Base-by-base conservation (phyloP, 768 basidiomycete genomes). In the Pleurotus sapidus region DNA sequence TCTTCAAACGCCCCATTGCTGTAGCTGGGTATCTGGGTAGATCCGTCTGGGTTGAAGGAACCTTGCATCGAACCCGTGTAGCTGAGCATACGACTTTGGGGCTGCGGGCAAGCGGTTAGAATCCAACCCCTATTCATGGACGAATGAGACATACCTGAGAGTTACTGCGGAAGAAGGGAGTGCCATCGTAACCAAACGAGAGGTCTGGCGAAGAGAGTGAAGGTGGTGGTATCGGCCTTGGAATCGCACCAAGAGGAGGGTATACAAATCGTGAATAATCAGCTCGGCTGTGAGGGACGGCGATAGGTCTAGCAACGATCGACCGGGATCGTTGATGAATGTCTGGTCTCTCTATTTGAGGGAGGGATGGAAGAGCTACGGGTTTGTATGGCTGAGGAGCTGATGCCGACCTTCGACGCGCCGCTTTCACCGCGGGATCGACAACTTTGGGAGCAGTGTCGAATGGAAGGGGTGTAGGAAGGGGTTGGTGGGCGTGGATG, bases 381-480 rank as follows among this genome's bases (percentile, higher is more conserved):
- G 51, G 51, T 23, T 54, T 54, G 51, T 40, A 54, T 17, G 51
- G 65, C 58, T 59, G 62, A 47, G 74, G 74, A 15, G 72, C 68
- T n/a, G 72, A 75, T 2, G 68, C 61, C 8, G 69, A 70, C 42
- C 70, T 64, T 38, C 70, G 71, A 42, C 68, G 68, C n/a, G 60
- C 59, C 14, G 65, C 57, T 49, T 66, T 64, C 24, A 65, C 51
- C 15, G 50, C 48, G 51, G 60, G 60, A 50, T 60, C 63, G 49
- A 59, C 67, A 64, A 34, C 47, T 15, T 40, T 59, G 58, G 17
- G 57, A 30, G 38, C 34, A 47, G 18, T 51, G 27, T 18, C 59
- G 27, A 34, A 60, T 40, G 17, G 57, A 40, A 20, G 50, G 20
- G 14, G 59, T 4, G 55, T 20, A n/a, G 48, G 46, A 5, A 37